These are phyloP conservation scores for Phytopythium oedochilum DNA, from an alignment of 352 stramenopile genomes.

Conservation along the genomic window DNA sequence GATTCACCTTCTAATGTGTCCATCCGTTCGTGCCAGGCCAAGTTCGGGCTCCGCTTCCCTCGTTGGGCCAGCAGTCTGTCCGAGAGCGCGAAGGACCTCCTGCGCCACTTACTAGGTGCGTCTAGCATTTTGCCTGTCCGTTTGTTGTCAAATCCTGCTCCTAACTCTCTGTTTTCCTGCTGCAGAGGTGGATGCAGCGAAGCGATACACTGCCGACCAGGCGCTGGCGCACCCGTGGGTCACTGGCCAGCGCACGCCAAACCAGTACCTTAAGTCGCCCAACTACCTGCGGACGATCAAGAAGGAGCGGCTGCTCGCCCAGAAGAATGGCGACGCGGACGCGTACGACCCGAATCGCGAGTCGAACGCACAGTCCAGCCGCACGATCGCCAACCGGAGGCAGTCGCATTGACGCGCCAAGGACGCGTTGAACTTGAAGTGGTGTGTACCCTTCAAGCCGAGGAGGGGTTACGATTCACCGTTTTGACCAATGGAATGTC, in stretches of 20 bases:
- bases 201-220: conserved; percentile 82
- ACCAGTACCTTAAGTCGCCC: conserved; percentile 84
- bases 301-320: conserved; percentile 46
- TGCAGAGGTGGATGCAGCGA: conserved; percentile 68
- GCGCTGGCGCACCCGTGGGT: conserved; percentile 83
- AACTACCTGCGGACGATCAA: conserved; percentile 85
- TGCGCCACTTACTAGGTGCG: conserved; percentile 72
- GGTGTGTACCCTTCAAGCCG: no score
- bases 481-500: conserved; percentile 1
- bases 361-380: conserved; percentile 8
- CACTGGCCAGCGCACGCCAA: conserved; percentile 76
- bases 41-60: conserved; percentile 94
- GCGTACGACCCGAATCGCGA: conserved; percentile 13
- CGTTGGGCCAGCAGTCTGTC: conserved; percentile 89
- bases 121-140: neutral
- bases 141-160: neutral
- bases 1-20: neutral
- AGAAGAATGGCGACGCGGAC: conserved; percentile 23
- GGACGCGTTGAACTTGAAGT: no score
- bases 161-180: neutral
- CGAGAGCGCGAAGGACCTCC: conserved; percentile 81
- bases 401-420: conserved; percentile 46
- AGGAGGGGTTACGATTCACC: no score
- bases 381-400: conserved; percentile 44
- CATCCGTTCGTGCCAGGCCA: conserved; percentile 48